Conservation (phyloP, 1,139 yeast species). For the Hansenula lynferdii region DNA sequence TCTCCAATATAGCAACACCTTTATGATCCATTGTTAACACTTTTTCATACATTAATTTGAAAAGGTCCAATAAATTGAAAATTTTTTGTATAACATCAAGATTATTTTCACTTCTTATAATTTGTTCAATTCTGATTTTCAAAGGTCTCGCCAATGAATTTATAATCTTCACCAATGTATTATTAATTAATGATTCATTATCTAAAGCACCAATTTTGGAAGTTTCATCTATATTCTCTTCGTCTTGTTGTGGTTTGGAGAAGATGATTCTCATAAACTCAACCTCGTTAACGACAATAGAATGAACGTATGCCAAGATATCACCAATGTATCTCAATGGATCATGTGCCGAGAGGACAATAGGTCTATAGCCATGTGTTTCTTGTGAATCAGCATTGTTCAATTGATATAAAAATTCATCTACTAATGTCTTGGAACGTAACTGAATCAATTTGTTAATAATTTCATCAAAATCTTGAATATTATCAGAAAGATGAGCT, state of each 20-base stretch:
- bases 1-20: constrained; percentile 13
- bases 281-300: constrained; percentile 83
- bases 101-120: constrained; percentile 60
- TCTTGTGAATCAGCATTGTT: constrained; percentile 22
- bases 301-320: constrained; percentile 82
- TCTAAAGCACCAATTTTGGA: no score
- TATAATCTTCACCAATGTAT: constrained; percentile 39
- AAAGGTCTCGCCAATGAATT: constrained; percentile 47
- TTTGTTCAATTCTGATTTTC: constrained; percentile 56
- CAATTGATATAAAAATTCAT: constrained; percentile 54
- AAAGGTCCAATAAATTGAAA: constrained; percentile 59
- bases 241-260: constrained; percentile 10
- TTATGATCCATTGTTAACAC: constrained; percentile 13
- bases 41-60: constrained; percentile 64
- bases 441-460: constrained; percentile 53
- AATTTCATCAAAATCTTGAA: constrained; percentile 43
- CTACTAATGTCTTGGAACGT: constrained; percentile 50
- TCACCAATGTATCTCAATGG: constrained; percentile 83
- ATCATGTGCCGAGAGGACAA: constrained; percentile 70
- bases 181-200: constrained; percentile 20
- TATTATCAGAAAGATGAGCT: constrained; percentile 29
- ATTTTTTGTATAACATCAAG: constrained; percentile 53
- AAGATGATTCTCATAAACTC: constrained; percentile 64
- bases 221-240: no score
- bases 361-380: constrained; percentile 39